Conservation (phyloP, 2,329 filamentous ascomycete species). For the Alternaria sp. region DNA sequence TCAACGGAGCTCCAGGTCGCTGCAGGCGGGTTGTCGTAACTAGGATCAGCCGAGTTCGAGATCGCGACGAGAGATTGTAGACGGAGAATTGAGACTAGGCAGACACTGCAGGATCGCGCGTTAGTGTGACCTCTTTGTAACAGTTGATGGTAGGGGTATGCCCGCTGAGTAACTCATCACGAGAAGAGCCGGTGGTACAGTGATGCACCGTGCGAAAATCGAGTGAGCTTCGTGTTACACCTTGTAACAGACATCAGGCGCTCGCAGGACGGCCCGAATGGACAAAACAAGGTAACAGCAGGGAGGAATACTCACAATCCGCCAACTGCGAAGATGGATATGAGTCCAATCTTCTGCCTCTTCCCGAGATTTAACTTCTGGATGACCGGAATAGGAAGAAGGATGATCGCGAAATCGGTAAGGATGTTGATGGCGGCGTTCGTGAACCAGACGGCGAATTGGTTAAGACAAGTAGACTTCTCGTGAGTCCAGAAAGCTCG, state of each 20-base stretch:
- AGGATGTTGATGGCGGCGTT: constrained; percentile 36
- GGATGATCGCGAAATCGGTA: constrained; percentile 43
- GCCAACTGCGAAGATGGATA: constrained; percentile 48
- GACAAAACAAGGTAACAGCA: not conserved
- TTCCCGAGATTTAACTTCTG: constrained; percentile 41
- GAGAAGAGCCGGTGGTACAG: not conserved
- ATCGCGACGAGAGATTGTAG: constrained; percentile 42
- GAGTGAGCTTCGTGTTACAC: not conserved
- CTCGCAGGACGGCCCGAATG: not conserved
- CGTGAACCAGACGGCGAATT: constrained; percentile 39
- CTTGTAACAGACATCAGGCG: constrained; percentile 7
- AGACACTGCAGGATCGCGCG: constrained; percentile 29
- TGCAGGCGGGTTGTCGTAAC: constrained; percentile 42
- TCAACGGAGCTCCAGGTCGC: constrained; percentile 42
- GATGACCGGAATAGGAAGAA: constrained; percentile 46
- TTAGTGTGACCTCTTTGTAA: constrained; percentile 5
- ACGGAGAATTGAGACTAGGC: constrained; percentile 44
- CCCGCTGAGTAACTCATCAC: not conserved
- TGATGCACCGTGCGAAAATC: not conserved
- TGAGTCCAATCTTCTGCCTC: constrained; percentile 46
- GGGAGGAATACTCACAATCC: constrained; percentile 44
- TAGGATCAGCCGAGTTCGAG: constrained; percentile 36
- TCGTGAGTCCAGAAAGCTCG: constrained; percentile 43
- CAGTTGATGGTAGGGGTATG: not conserved
- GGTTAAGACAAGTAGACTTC: constrained; percentile 38